Evolutionary conservation across 2,329 filamentous ascomycete genomes (phyloP).

Genomic region (Sclerotiophoma versabilis): DNA sequence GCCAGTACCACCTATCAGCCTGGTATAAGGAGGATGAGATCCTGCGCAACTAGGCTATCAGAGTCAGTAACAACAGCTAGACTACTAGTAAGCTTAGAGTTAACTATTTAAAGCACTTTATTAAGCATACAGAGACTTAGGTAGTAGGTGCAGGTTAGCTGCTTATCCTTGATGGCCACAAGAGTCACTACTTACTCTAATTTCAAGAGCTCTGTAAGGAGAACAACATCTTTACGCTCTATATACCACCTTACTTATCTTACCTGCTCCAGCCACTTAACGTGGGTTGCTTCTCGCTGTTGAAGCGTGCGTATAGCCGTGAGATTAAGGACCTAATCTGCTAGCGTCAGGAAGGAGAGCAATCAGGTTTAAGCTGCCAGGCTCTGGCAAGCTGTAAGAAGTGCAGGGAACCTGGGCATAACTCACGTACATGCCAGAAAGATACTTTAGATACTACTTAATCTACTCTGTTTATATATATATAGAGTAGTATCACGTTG

Average conservation of each 20-base stretch:
- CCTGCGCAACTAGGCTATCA: no score
- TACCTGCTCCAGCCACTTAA: constrained; percentile 51
- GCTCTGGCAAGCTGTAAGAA: neutral
- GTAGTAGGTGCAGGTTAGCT: neutral
- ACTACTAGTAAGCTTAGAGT: neutral
- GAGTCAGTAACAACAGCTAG: no score
- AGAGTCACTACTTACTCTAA: constrained; percentile 42
- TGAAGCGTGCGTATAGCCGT: constrained; percentile 42
- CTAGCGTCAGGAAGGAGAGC: constrained; percentile 10
- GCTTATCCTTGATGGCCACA: constrained; percentile 6
- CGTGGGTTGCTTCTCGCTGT: constrained; percentile 45
- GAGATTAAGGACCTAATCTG: constrained; percentile 33
- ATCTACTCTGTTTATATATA: no score
- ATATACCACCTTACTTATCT: constrained; percentile 34
- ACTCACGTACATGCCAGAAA: no score
- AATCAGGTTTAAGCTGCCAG: constrained; percentile 3
- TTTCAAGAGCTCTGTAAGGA: constrained; percentile 38
- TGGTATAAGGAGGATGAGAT: no score
- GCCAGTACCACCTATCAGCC: no score
- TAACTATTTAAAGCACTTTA: neutral
- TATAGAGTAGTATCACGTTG: no score
- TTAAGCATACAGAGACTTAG: neutral
- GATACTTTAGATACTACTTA: no score
- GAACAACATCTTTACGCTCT: constrained; percentile 47
- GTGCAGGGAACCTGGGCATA: neutral